These are phyloP conservation scores for Skeletonema grethae DNA, from an alignment of 108 stramenopile genomes.

Conservation along the genomic window DNA sequence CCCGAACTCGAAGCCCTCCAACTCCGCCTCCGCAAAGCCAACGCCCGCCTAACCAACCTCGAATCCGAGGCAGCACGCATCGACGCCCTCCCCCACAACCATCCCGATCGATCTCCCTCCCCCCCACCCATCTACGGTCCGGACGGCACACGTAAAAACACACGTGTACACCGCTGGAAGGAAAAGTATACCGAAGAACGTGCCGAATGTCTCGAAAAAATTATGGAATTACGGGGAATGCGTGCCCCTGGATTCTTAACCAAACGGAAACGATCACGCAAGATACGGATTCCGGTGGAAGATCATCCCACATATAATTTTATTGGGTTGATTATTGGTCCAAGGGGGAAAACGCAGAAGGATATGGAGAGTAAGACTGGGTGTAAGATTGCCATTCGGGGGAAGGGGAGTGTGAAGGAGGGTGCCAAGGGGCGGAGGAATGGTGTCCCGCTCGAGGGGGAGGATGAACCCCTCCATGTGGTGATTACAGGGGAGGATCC, in stretches of 20 bases:
- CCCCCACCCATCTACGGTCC: conserved; percentile 93
- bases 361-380: conserved; percentile 96
- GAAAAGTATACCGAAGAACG: conserved; percentile 86
- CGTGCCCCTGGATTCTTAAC: conserved; percentile 53
- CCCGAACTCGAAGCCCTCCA: conserved; percentile 46
- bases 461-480: conserved; percentile 96
- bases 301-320: conserved; percentile 95
- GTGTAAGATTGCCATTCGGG: conserved; percentile 98
- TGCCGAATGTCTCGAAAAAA: conserved; percentile 81
- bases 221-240: conserved; percentile 78
- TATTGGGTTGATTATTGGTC: conserved; percentile 95
- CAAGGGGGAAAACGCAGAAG: conserved; percentile 98
- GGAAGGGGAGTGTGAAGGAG: conserved; percentile 95
- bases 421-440: conserved; percentile 88
- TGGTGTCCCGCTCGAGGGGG: conserved; percentile 72
- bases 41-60: conserved; percentile 64
- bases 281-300: conserved; percentile 88
- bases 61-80: conserved; percentile 75
- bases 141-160: conserved; percentile 95
- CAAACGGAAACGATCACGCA: conserved; percentile 74
- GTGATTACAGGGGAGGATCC: conserved; percentile 94
- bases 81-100: conserved; percentile 75
- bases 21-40: conserved; percentile 62
- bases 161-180: conserved; percentile 93
- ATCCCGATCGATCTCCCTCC: conserved; percentile 85